Evolutionary conservation across 257 asterid species (phyloP).

Genomic region (Solanum sejunctum): DNA sequence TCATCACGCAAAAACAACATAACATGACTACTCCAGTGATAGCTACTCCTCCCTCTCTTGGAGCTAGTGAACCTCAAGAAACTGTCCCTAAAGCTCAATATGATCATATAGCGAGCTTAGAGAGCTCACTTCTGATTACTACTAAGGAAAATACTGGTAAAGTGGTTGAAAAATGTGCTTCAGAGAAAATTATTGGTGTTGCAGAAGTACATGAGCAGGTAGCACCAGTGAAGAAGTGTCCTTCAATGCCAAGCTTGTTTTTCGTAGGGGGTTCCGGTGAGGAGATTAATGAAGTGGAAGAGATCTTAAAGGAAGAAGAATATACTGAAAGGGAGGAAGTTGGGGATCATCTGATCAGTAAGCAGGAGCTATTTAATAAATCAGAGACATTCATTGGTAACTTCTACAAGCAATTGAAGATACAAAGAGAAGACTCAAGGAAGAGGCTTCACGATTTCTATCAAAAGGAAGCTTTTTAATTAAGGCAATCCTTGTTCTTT

Average conservation of each 20-base stretch:
- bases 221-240: conserved; percentile 3
- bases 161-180: background rate
- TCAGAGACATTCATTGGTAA: conserved; percentile 55
- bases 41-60: conserved; percentile 14
- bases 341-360: conserved; percentile 6
- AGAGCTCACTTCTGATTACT: background rate
- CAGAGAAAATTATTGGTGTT: background rate
- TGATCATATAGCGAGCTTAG: background rate
- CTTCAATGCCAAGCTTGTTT: conserved; percentile 29
- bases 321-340: conserved; percentile 6
- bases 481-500: background rate
- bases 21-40: background rate
- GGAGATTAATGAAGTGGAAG: background rate
- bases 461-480: background rate
- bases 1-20: background rate
- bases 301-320: background rate
- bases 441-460: conserved; percentile 20
- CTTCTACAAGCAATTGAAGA: conserved; percentile 49
- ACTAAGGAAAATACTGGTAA: background rate
- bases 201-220: background rate
- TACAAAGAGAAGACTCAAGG: conserved; percentile 54
- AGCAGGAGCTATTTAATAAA: conserved; percentile 40
- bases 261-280: conserved; percentile 12
- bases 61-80: background rate
- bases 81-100: background rate